Evolutionary conservation across 2,329 filamentous ascomycete species (phyloP).

Genomic region (Cryphonectria carpinicola): DNA sequence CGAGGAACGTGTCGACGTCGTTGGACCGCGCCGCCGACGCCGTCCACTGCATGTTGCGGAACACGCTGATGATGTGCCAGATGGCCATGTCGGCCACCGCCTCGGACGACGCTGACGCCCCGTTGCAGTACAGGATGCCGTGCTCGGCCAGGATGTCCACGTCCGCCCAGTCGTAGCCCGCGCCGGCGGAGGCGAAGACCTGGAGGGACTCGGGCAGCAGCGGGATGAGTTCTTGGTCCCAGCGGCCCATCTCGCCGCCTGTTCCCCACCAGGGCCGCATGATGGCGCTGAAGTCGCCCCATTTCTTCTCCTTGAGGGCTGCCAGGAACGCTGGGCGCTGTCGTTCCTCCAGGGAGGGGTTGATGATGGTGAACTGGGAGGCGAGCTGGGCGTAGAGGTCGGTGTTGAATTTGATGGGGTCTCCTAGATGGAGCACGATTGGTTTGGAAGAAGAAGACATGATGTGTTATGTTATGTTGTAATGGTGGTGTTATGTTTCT

Average conservation of each 20-base stretch:
- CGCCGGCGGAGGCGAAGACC: constrained; percentile 67
- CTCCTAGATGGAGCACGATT: constrained; percentile 39
- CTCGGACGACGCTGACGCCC: constrained; percentile 62
- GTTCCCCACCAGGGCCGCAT: constrained; percentile 68
- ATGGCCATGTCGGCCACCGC: constrained; percentile 65
- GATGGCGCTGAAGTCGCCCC: constrained; percentile 47
- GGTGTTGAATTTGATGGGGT: constrained; percentile 38
- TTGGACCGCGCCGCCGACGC: constrained; percentile 53
- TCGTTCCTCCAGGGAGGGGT: constrained; percentile 43
- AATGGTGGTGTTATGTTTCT: no score
- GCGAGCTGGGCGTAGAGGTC: constrained; percentile 39
- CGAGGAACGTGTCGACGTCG: constrained; percentile 46
- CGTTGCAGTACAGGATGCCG: constrained; percentile 65
- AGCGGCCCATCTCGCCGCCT: constrained; percentile 67
- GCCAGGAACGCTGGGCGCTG: constrained; percentile 43
- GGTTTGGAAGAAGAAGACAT: constrained; percentile 29
- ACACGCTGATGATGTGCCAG: constrained; percentile 61
- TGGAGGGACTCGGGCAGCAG: constrained; percentile 56
- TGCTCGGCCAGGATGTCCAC: constrained; percentile 41
- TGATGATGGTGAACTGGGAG: constrained; percentile 38
- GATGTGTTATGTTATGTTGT: neutral
- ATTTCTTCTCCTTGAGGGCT: constrained; percentile 42
- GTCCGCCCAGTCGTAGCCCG: constrained; percentile 69
- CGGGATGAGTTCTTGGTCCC: constrained; percentile 62
- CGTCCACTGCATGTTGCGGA: constrained; percentile 61